A percentile compares a stretch with the other conserved stretches of the same genome.
Evolutionary conservation across 805 yeast genomes (phyloP).

Genomic region (Starmerella lactis-condensi): DNA sequence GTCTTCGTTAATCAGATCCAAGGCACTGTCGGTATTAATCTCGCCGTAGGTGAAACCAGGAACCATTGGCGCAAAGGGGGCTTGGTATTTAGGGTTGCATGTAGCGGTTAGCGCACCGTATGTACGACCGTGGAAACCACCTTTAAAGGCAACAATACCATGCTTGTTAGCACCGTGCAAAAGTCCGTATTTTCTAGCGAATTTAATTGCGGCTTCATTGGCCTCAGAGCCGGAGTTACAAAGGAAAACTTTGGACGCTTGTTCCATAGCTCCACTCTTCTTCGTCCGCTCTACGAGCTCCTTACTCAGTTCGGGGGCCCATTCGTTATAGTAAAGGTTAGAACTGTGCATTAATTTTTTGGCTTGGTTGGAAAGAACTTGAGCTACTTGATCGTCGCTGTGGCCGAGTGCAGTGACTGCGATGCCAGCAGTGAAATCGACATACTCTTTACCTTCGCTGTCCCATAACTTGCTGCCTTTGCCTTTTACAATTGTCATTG

Average conservation of each 20-base stretch:
- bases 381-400: conserved; percentile 52
- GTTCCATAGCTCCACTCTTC: conserved; percentile 57
- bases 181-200: conserved; percentile 67
- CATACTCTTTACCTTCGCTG: conserved; percentile 49
- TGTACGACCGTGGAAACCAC: conserved; percentile 89
- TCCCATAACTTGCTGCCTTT: conserved; percentile 69
- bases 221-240: conserved; percentile 66
- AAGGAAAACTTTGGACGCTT: conserved; percentile 57
- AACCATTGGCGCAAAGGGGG: conserved; percentile 77
- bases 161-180: conserved; percentile 30
- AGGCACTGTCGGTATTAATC: conserved; percentile 40
- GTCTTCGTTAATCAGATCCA: conserved; percentile 40
- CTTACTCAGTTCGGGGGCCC: conserved; percentile 63
- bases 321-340: conserved; percentile 66
- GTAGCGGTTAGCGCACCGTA: conserved; percentile 88
- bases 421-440: conserved; percentile 90
- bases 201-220: conserved; percentile 60
- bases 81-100: conserved; percentile 80
- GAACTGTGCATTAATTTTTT: conserved; percentile 61
- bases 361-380: conserved; percentile 56
- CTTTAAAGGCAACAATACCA: conserved; percentile 72
- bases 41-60: conserved; percentile 67
- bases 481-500: conserved; percentile 60
- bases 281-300: conserved; percentile 52
- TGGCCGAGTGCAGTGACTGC: conserved; percentile 96